Conservation (phyloP, 495 filamentous ascomycete genomes). For the Achaetomiella virescens region DNA sequence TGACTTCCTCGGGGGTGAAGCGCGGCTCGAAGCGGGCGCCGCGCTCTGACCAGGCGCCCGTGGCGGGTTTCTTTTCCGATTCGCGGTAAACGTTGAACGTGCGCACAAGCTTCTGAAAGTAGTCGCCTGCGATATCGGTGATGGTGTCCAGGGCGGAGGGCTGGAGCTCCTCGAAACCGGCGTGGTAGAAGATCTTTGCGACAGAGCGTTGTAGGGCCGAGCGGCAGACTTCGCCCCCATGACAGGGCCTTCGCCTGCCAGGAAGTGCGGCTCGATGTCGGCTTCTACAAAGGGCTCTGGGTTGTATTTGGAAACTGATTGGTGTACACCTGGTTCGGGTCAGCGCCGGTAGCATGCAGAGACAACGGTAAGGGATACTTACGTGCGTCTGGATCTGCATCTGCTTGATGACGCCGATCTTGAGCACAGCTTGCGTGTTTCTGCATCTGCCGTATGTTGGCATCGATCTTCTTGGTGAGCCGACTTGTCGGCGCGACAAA, state of each 20-base stretch:
- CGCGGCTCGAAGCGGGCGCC: constrained; percentile 53
- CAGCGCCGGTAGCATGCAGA: not conserved
- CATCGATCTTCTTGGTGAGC: constrained; percentile 73
- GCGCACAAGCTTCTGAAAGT: constrained; percentile 73
- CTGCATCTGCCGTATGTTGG: constrained; percentile 95
- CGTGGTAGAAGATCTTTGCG: constrained; percentile 91
- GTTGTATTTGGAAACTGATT: constrained; percentile 97
- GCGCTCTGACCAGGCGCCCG: constrained; percentile 34
- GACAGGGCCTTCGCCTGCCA: constrained; percentile 80
- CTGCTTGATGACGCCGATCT: constrained; percentile 96
- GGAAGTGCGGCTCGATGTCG: constrained; percentile 77
- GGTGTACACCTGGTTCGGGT: constrained; percentile 70
- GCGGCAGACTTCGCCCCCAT: constrained; percentile 71
- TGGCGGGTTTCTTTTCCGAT: constrained; percentile 56
- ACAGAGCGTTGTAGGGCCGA: constrained; percentile 83
- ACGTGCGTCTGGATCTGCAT: constrained; percentile 98
- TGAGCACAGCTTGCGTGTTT: constrained; percentile 90
- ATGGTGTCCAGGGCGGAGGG: constrained; percentile 86
- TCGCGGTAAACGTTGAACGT: constrained; percentile 79
- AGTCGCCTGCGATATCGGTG: constrained; percentile 85
- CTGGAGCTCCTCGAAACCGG: constrained; percentile 96
- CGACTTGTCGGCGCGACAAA: constrained; percentile 74
- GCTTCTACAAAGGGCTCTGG: constrained; percentile 83
- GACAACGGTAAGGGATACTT: constrained; percentile 23
- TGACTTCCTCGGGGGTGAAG: constrained; percentile 73